A percentile compares a stretch with the other conserved stretches of the same genome.
Evolutionary conservation across 2,329 filamentous ascomycete genomes (phyloP).

Genomic region (Fusarium penzigii): DNA sequence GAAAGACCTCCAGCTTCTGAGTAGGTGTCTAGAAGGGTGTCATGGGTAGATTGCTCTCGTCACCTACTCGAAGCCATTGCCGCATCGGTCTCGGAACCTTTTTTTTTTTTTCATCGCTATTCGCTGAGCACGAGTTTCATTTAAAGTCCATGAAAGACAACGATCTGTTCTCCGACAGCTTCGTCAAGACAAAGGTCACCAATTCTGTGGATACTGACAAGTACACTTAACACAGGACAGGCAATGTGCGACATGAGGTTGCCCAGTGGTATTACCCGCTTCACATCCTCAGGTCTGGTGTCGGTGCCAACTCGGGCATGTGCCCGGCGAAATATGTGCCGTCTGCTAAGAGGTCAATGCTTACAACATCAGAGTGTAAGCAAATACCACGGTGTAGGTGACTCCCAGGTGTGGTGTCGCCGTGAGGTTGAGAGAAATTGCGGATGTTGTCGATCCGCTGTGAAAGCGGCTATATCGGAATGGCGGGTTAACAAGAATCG

Average conservation of each 20-base stretch:
- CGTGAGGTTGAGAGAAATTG: neutral
- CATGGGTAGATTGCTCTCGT: too few relatives aligned
- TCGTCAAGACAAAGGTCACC: neutral
- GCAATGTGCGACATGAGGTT: neutral
- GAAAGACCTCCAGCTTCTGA: too few relatives aligned
- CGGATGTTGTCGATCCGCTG: neutral
- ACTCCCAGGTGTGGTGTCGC: neutral
- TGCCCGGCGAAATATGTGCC: neutral
- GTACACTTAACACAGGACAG: too few relatives aligned
- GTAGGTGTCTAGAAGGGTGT: too few relatives aligned
- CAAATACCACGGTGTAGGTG: neutral
- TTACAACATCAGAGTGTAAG: neutral
- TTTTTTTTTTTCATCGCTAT: too few relatives aligned
- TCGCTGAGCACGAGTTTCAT: too few relatives aligned
- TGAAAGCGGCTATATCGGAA: neutral
- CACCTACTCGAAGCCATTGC: too few relatives aligned
- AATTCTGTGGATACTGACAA: neutral
- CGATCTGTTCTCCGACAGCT: neutral
- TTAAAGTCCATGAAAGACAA: too few relatives aligned
- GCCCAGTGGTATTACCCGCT: neutral
- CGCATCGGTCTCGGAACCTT: too few relatives aligned
- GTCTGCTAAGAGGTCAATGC: neutral
- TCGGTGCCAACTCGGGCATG: neutral
- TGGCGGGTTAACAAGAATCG: neutral
- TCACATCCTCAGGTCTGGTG: neutral